Conservation (phyloP, 257 asterid genomes). For the Rauvolfia tetraphylla region DNA sequence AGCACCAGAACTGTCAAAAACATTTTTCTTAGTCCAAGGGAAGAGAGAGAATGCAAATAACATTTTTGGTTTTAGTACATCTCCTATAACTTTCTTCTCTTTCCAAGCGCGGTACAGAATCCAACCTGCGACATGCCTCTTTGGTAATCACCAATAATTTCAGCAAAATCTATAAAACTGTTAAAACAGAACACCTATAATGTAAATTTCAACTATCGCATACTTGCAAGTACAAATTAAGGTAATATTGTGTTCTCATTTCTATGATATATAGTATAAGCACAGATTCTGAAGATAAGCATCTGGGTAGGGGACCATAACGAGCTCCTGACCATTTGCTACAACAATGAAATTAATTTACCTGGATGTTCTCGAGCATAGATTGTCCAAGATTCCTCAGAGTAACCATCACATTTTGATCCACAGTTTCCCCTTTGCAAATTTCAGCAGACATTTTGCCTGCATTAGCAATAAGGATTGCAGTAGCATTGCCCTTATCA, state of each 20-base stretch:
- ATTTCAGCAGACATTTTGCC: slow-evolving; percentile 14
- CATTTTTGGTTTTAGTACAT: background rate
- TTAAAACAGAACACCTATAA: background rate
- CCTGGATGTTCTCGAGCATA: slow-evolving; percentile 51
- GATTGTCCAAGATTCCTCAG: slow-evolving; percentile 41
- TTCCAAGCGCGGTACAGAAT: background rate
- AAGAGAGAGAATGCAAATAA: background rate
- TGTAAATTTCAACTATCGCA: background rate
- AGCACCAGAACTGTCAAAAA: background rate
- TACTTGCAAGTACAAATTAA: background rate
- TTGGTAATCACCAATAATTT: too few relatives aligned
- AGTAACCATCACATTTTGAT: slow-evolving; percentile 35
- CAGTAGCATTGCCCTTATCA: slow-evolving; percentile 11
- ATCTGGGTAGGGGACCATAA: background rate
- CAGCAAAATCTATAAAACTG: background rate
- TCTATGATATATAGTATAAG: background rate
- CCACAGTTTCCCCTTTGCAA: slow-evolving; percentile 37
- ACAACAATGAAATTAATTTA: background rate
- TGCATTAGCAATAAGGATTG: slow-evolving; percentile 10
- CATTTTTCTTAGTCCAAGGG: background rate
- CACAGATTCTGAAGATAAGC: background rate
- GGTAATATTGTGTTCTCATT: background rate
- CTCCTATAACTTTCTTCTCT: background rate
- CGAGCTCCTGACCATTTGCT: background rate
- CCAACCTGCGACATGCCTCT: background rate